Percentiles rank a stretch among this genome's conserved stretches.
Conservation (phyloP, 75 land plant species). For the Pinus albicaulis region DNA sequence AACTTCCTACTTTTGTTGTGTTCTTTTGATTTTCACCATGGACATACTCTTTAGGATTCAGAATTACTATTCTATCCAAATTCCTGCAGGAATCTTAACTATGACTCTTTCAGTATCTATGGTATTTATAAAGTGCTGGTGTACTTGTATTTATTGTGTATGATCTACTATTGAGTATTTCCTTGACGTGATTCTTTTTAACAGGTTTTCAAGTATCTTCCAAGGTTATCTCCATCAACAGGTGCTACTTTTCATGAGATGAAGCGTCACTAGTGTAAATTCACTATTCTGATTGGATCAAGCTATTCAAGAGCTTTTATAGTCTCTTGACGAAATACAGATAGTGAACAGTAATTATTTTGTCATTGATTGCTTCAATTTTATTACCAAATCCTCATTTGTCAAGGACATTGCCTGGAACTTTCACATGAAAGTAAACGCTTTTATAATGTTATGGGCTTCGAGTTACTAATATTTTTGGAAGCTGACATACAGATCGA, state of each 20-base stretch:
- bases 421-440: no score
- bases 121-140: neutral
- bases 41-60: neutral
- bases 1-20: no score
- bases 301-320: no score
- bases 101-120: constrained; percentile 1
- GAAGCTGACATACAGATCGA: no score
- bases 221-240: constrained; percentile 42
- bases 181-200: neutral
- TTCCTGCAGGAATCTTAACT: neutral
- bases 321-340: no score
- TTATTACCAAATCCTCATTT: no score
- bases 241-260: constrained; percentile 46
- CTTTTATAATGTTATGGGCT: no score
- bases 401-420: no score
- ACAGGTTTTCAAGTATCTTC: constrained; percentile 47
- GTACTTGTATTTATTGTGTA: neutral
- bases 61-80: neutral
- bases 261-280: constrained; percentile 32
- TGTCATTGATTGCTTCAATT: no score
- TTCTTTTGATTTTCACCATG: neutral
- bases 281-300: no score
- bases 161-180: neutral
- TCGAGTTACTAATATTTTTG: no score
- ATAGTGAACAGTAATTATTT: no score